These are phyloP conservation scores for Penicillium desertorum DNA, from an alignment of 495 filamentous ascomycete species.

Conservation along the genomic window DNA sequence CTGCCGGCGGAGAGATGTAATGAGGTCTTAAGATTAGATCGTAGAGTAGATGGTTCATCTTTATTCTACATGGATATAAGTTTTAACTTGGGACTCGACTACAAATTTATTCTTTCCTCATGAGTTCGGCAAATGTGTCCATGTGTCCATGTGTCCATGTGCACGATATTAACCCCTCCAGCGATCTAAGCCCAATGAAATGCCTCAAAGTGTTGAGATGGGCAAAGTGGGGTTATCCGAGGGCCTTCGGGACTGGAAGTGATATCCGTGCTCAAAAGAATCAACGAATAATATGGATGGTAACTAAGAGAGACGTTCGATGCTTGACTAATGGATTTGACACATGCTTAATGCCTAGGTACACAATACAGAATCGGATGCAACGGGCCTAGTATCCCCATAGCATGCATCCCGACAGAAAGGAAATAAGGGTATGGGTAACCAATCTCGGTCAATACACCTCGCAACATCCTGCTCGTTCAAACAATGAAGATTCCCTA, in stretches of 20 bases:
- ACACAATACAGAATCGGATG: slow-evolving; percentile 26
- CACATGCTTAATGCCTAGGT: slow-evolving; percentile 24
- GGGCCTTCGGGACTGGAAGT: neutral
- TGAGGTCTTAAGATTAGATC: neutral
- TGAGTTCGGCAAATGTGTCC: slow-evolving; percentile 7
- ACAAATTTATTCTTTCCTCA: neutral
- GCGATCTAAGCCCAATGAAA: slow-evolving; percentile 21
- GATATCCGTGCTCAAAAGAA: neutral
- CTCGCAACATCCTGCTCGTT: neutral
- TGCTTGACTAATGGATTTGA: slow-evolving; percentile 15
- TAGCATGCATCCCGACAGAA: slow-evolving; percentile 2
- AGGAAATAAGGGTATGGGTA: neutral
- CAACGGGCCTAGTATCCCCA: slow-evolving; percentile 2
- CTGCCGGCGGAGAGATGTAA: slow-evolving; percentile 11
- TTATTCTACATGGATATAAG: neutral
- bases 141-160: too few relatives aligned
- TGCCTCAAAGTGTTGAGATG: slow-evolving; percentile 13
- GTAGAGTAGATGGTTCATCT: neutral
- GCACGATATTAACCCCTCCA: neutral
- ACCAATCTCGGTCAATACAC: neutral
- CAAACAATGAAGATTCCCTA: neutral
- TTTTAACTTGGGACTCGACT: neutral
- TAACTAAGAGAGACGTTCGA: neutral
- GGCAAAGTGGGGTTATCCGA: slow-evolving; percentile 27
- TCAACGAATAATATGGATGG: neutral